Conservation (phyloP, 1,284 basidiomycete species). For the Cystobasidiaceae sp. region DNA sequence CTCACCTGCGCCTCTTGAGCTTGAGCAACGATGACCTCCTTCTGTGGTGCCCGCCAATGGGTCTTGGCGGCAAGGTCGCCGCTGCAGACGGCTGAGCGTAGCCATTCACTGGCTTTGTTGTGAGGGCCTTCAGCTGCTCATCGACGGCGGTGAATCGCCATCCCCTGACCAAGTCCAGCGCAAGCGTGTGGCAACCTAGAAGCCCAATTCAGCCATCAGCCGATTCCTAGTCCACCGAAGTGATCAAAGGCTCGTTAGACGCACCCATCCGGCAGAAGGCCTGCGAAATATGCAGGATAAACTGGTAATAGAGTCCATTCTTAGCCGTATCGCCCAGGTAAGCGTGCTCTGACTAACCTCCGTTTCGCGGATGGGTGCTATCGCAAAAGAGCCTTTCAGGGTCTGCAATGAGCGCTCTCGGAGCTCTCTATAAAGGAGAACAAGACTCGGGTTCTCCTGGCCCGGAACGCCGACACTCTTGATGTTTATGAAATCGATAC, state of each 20-base stretch:
- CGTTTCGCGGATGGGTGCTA: conserved; percentile 78
- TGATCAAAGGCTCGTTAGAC: conserved; percentile 39
- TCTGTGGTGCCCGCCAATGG: not conserved
- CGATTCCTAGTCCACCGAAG: not conserved
- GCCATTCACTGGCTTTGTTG: not conserved
- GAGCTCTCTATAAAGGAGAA: conserved; percentile 82
- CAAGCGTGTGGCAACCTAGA: conserved; percentile 83
- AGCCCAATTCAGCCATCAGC: conserved; percentile 26
- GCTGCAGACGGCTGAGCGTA: not conserved
- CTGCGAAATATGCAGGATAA: conserved; percentile 83
- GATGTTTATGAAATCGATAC: conserved; percentile 53
- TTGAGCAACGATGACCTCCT: conserved; percentile 6
- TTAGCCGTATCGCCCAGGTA: not conserved
- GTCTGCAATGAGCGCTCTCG: conserved; percentile 84
- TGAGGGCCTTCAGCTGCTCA: not conserved
- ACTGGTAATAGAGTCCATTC: conserved; percentile 45
- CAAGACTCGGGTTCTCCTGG: conserved; percentile 85
- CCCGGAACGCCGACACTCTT: conserved; percentile 72
- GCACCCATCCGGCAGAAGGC: conserved; percentile 88
- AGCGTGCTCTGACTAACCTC: conserved; percentile 50
- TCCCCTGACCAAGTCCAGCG: conserved; percentile 67
- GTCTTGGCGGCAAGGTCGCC: not conserved
- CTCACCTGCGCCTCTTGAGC: conserved; percentile 12
- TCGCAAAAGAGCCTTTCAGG: conserved; percentile 81
- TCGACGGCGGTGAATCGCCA: conserved; percentile 22